Evolutionary conservation across 805 yeast species (phyloP).

Genomic region (Phaffomyces thermotolerans): DNA sequence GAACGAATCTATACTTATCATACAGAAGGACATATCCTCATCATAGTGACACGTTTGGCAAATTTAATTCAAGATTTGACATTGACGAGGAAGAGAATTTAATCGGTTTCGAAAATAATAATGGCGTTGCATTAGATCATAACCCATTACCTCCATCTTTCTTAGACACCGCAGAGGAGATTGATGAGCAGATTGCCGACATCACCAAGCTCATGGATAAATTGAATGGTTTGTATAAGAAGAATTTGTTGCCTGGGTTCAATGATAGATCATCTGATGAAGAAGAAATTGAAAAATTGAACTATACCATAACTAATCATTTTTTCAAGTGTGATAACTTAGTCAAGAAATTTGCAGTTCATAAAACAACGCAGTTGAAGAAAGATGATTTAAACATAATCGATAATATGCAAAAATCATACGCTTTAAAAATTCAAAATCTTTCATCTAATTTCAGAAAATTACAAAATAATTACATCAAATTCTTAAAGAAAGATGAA

Average conservation of each 20-base stretch:
- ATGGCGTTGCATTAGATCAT: slow-evolving; percentile 43
- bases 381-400: slow-evolving; percentile 54
- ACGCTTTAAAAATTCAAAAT: slow-evolving; percentile 81
- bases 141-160: slow-evolving; percentile 70
- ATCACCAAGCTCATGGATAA: slow-evolving; percentile 50
- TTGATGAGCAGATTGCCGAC: slow-evolving; percentile 52
- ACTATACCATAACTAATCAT: slow-evolving; percentile 62
- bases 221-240: slow-evolving; percentile 66
- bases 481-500: slow-evolving; percentile 76
- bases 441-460: slow-evolving; percentile 72
- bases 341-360: slow-evolving; percentile 54
- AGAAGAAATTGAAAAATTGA: slow-evolving; percentile 68
- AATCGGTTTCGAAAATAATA: slow-evolving; percentile 13
- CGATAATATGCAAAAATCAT: slow-evolving; percentile 72
- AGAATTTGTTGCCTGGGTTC: slow-evolving; percentile 80
- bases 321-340: slow-evolving; percentile 75
- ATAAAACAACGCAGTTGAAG: slow-evolving; percentile 26
- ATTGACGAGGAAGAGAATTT: slow-evolving; percentile 27
- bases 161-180: slow-evolving; percentile 62
- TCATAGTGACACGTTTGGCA: slow-evolving; percentile 24
- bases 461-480: slow-evolving; percentile 83
- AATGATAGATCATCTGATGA: slow-evolving; percentile 75
- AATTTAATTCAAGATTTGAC: slow-evolving; percentile 15
- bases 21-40: slow-evolving; percentile 88
- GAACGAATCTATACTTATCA: slow-evolving; percentile 87